A percentile compares a stretch with the other conserved stretches of the same genome.
Conservation (phyloP, 257 asterid species). For the Ophiorrhiza pumila region DNA sequence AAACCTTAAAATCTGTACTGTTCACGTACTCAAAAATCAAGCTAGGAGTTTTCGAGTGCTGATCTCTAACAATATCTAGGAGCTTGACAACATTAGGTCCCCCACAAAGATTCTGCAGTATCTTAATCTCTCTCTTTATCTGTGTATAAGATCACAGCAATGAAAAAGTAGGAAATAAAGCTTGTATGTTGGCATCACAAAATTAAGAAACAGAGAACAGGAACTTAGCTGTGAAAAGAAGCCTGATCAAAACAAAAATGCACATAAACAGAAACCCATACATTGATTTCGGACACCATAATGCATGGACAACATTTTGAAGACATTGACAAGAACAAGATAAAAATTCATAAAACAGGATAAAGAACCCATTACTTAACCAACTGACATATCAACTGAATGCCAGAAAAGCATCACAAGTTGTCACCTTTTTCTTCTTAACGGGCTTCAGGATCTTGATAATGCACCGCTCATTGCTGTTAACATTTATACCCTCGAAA, state of each 20-base stretch:
- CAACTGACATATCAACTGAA: background rate
- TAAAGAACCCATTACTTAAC: background rate
- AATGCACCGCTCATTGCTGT: constrained; percentile 75
- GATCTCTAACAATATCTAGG: constrained; percentile 38
- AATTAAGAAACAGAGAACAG: background rate
- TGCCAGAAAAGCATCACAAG: background rate
- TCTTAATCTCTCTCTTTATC: constrained; percentile 50
- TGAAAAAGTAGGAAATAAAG: background rate
- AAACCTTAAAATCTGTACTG: constrained; percentile 45
- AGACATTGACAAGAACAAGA: background rate
- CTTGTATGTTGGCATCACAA: background rate
- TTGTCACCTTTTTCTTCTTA: constrained; percentile 83
- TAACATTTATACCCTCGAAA: constrained; percentile 86
- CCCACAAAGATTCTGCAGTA: constrained; percentile 44
- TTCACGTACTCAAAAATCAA: constrained; percentile 48
- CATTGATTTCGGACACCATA: background rate
- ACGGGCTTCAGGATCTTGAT: constrained; percentile 95
- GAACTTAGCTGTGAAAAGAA: background rate
- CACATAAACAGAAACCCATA: background rate
- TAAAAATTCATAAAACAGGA: background rate
- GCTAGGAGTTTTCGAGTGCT: constrained; percentile 42
- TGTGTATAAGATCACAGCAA: constrained; percentile 13
- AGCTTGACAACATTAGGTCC: constrained; percentile 45
- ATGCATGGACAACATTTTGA: background rate
- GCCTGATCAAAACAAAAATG: background rate